These are phyloP conservation scores for Paecilomyces sp. DNA, from an alignment of 2,329 filamentous ascomycete species.

Conservation along the genomic window DNA sequence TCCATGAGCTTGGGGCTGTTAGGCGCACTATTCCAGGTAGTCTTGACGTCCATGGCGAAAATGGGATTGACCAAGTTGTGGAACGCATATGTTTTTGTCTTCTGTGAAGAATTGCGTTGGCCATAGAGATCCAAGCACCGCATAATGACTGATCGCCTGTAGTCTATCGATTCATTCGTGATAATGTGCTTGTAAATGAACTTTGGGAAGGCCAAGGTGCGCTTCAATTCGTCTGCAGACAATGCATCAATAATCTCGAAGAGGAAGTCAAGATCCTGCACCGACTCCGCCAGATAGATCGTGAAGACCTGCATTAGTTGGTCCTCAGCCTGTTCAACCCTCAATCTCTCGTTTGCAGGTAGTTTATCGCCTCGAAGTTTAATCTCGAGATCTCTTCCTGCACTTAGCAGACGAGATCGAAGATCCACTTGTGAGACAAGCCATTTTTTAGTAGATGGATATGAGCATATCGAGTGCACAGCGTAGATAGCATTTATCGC, in stretches of 20 bases:
- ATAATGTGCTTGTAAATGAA: slow-evolving; percentile 86
- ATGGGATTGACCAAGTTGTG: slow-evolving; percentile 93
- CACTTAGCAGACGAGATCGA: slow-evolving; percentile 53
- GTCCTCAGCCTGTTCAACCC: slow-evolving; percentile 82
- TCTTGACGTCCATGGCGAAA: slow-evolving; percentile 91
- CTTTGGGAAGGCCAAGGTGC: slow-evolving; percentile 65
- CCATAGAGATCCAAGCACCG: slow-evolving; percentile 85
- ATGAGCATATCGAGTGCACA: slow-evolving; percentile 68
- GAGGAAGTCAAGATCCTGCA: slow-evolving; percentile 72
- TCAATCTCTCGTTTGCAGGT: slow-evolving; percentile 65
- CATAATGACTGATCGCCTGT: slow-evolving; percentile 73
- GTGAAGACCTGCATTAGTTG: slow-evolving; percentile 82
- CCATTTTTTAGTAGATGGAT: slow-evolving; percentile 60
- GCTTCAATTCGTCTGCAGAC: slow-evolving; percentile 73
- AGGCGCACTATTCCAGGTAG: slow-evolving; percentile 58
- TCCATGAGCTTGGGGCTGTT: slow-evolving; percentile 71
- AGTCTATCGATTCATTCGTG: slow-evolving; percentile 74
- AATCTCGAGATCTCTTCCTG: slow-evolving; percentile 71
- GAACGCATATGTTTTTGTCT: slow-evolving; percentile 86
- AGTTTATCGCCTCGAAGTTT: slow-evolving; percentile 65
- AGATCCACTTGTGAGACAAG: slow-evolving; percentile 49
- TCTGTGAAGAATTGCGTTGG: slow-evolving; percentile 69
- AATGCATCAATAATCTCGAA: slow-evolving; percentile 79
- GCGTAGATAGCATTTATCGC: slow-evolving; percentile 84
- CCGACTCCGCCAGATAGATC: slow-evolving; percentile 66